phyloP scores from a whole-genome alignment of 345 rosid genomes.

The Salix dunnii region DNA sequence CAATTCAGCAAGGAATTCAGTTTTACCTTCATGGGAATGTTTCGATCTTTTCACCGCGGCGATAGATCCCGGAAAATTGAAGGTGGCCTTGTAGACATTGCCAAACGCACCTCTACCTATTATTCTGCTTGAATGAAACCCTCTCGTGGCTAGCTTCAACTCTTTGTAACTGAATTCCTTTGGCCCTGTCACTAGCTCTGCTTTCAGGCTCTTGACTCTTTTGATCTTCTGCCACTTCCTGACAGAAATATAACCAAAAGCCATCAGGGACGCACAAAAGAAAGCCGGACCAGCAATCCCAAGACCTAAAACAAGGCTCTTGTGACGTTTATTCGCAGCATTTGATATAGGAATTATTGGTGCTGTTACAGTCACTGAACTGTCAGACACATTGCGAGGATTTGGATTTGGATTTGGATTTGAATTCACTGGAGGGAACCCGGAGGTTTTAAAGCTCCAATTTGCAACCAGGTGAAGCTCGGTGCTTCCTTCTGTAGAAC shows the following conservation, averaged over 20 bases:
- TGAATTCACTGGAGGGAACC: slow-evolving; percentile 49
- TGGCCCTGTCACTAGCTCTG: slow-evolving; percentile 68
- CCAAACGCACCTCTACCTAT: slow-evolving; percentile 88
- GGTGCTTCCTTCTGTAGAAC: slow-evolving; percentile 92
- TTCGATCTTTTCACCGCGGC: slow-evolving; percentile 87
- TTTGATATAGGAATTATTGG: slow-evolving; percentile 37
- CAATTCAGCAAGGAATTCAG: slow-evolving; percentile 81
- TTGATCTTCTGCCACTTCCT: slow-evolving; percentile 55
- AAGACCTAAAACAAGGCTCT: slow-evolving; percentile 58
- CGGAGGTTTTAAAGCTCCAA: slow-evolving; percentile 75
- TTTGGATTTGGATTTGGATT: slow-evolving; percentile 30
- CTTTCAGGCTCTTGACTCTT: slow-evolving; percentile 49
- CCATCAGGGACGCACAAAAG: slow-evolving; percentile 54
- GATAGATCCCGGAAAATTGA: slow-evolving; percentile 47
- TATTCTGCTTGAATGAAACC: slow-evolving; percentile 78
- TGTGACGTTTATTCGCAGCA: slow-evolving; percentile 35
- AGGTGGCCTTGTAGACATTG: slow-evolving; percentile 74
- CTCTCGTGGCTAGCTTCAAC: slow-evolving; percentile 65
- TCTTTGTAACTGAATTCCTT: slow-evolving; percentile 74
- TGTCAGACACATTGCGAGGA: slow-evolving; percentile 77
- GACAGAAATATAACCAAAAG: slow-evolving; percentile 60
- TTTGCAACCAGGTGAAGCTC: slow-evolving; percentile 69
- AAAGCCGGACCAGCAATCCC: slow-evolving; percentile 77
- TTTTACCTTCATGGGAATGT: slow-evolving; percentile 74
- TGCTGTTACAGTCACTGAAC: slow-evolving; percentile 34